phyloP scores from a whole-genome alignment of 1,284 basidiomycete genomes.

The Trametes polyzona region DNA sequence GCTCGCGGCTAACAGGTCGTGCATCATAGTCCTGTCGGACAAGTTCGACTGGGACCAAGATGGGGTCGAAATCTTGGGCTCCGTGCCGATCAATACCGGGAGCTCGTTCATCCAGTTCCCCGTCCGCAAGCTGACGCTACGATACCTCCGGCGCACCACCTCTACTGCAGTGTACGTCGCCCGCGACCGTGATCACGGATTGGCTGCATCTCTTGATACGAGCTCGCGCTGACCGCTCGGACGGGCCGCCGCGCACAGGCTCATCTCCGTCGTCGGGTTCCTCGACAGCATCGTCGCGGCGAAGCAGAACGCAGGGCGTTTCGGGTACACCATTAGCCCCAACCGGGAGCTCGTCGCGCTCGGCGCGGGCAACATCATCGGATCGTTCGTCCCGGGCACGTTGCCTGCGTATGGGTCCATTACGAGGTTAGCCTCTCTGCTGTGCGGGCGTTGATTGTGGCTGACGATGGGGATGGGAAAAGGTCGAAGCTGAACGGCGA shows the following conservation, averaged over 20 bases:
- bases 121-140: slow-evolving; percentile 58
- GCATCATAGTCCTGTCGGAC: slow-evolving; percentile 68
- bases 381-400: slow-evolving; percentile 83
- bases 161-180: slow-evolving; percentile 73
- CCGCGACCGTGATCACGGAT: neutral
- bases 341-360: slow-evolving; percentile 91
- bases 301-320: slow-evolving; percentile 84
- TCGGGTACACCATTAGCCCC: slow-evolving; percentile 87
- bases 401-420: slow-evolving; percentile 90
- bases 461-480: too few species aligned
- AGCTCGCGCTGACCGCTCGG: too few species aligned
- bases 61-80: slow-evolving; percentile 84
- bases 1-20: neutral
- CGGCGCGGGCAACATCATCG: slow-evolving; percentile 81
- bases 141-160: slow-evolving; percentile 74
- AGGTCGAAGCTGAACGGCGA: slow-evolving; percentile 87
- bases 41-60: slow-evolving; percentile 75
- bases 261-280: slow-evolving; percentile 78
- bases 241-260: slow-evolving; percentile 44
- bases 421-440: slow-evolving; percentile 56
- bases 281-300: slow-evolving; percentile 85
- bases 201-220: too few species aligned
- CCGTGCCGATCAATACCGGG: slow-evolving; percentile 66
- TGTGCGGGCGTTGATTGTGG: neutral
- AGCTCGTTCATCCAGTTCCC: slow-evolving; percentile 71